These are phyloP conservation scores for Fusarium lateritium DNA, from an alignment of 2,329 filamentous ascomycete genomes.

Conservation along the genomic window DNA sequence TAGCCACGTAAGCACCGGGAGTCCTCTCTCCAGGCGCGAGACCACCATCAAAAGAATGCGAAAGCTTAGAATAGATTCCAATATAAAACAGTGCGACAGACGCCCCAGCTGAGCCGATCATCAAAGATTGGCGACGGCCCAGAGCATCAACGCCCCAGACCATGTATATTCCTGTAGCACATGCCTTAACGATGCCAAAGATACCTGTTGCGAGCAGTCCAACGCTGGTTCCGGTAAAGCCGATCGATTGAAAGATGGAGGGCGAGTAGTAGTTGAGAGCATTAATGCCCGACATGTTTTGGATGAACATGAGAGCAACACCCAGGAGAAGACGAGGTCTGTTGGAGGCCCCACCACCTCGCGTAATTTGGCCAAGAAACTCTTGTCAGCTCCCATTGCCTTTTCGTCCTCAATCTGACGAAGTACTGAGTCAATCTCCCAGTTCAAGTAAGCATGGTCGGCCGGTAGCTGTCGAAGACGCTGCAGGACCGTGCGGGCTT, in stretches of 20 bases:
- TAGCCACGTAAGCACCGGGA: conserved; percentile 6
- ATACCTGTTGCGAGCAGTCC: conserved; percentile 11
- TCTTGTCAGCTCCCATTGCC: not conserved
- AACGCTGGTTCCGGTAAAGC: conserved; percentile 25
- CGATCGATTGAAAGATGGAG: conserved; percentile 32
- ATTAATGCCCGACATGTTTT: conserved; percentile 20
- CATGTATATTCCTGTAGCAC: conserved; percentile 10
- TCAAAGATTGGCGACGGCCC: conserved; percentile 7
- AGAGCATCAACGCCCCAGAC: conserved; percentile 15
- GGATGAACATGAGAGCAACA: conserved; percentile 13
- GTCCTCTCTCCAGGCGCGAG: not conserved
- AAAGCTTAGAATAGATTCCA: conserved; percentile 1
- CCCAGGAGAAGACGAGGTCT: conserved; percentile 10
- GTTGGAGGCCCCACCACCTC: conserved; percentile 4
- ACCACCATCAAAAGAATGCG: not conserved
- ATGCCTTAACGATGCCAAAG: conserved; percentile 9
- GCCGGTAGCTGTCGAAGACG: conserved; percentile 6
- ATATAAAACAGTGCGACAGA: not conserved
- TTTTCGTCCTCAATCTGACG: conserved; percentile 9
- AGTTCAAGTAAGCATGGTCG: conserved; percentile 4
- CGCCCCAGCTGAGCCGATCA: conserved; percentile 5
- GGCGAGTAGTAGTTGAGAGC: conserved; percentile 22
- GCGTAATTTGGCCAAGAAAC: not conserved
- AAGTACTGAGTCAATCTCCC: conserved; percentile 6
- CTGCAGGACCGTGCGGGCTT: conserved; percentile 8